Percentiles rank a stretch among this genome's conserved stretches.
Evolutionary conservation across 306 rosid genomes (phyloP).

Genomic region (Sicyos baderoa): DNA sequence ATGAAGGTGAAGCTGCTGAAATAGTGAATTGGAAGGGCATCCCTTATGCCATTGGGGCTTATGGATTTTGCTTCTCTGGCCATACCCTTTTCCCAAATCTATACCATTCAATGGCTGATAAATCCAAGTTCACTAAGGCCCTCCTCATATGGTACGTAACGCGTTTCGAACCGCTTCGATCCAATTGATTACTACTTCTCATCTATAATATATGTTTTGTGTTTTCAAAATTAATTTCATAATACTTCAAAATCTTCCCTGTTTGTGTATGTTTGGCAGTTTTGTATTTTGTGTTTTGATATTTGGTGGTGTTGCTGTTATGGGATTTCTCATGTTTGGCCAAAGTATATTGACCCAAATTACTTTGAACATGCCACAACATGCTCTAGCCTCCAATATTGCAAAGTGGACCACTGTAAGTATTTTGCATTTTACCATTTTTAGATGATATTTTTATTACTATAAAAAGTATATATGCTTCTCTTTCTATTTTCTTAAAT

Average conservation of each 20-base stretch:
- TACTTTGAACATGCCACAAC: conserved; percentile 58
- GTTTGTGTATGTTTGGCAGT: conserved; percentile 32
- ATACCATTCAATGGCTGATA: conserved; percentile 81
- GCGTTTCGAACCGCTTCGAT: neutral
- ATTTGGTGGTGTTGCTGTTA: conserved; percentile 50
- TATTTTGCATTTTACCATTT: neutral
- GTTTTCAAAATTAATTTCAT: too few relatives aligned
- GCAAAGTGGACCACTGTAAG: conserved; percentile 72
- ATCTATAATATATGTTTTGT: too few relatives aligned
- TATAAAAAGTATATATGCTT: too few relatives aligned
- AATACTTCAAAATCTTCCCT: too few relatives aligned
- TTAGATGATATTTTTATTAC: too few relatives aligned
- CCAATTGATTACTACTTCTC: neutral
- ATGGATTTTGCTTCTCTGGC: conserved; percentile 76
- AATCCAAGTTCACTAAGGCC: conserved; percentile 47
- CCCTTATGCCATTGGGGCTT: conserved; percentile 70
- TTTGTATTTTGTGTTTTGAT: conserved; percentile 46
- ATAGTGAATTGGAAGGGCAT: conserved; percentile 54
- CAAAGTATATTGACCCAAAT: conserved; percentile 52
- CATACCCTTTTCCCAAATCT: conserved; percentile 77
- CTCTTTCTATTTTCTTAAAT: too few relatives aligned
- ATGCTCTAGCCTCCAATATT: conserved; percentile 46
- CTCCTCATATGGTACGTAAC: conserved; percentile 28
- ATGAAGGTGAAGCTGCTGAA: conserved; percentile 33
- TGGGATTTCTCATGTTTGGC: conserved; percentile 76